Evolutionary conservation across 2,329 filamentous ascomycete genomes (phyloP).

Genomic region (Orbilia brochopaga): DNA sequence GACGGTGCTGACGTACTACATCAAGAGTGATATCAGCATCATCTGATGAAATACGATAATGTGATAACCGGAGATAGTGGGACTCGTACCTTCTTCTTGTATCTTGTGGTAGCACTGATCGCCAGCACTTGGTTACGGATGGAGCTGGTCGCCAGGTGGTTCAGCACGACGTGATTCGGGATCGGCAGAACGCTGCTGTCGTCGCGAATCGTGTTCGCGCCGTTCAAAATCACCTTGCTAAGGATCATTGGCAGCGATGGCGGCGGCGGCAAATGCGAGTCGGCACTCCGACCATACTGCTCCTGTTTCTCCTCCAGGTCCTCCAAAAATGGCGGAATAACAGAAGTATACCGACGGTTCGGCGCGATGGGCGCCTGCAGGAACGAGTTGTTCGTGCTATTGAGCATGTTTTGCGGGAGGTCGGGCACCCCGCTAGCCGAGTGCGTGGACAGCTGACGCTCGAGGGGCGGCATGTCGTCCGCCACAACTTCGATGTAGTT

Average conservation of each 20-base stretch:
- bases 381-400: slow-evolving; percentile 56
- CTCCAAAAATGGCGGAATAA: slow-evolving; percentile 81
- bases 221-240: slow-evolving; percentile 92
- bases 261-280: slow-evolving; percentile 66
- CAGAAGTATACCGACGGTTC: slow-evolving; percentile 66
- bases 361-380: slow-evolving; percentile 61
- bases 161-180: slow-evolving; percentile 95
- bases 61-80: not conserved
- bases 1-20: slow-evolving; percentile 92
- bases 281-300: slow-evolving; percentile 63
- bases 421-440: slow-evolving; percentile 53
- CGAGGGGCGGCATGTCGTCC: slow-evolving; percentile 67
- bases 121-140: slow-evolving; percentile 96
- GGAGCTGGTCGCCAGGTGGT: slow-evolving; percentile 94
- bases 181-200: slow-evolving; percentile 96
- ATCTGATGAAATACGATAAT: slow-evolving; percentile 8
- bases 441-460: slow-evolving; percentile 53
- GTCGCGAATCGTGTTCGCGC: slow-evolving; percentile 89
- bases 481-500: slow-evolving; percentile 96
- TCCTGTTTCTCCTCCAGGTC: slow-evolving; percentile 88
- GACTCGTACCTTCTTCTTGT: slow-evolving; percentile 79
- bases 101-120: slow-evolving; percentile 95
- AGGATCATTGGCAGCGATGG: slow-evolving; percentile 88
- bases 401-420: slow-evolving; percentile 53
- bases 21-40: slow-evolving; percentile 51